phyloP scores from a whole-genome alignment of 1,139 yeast genomes.

The Geotrichum bryndzae region DNA sequence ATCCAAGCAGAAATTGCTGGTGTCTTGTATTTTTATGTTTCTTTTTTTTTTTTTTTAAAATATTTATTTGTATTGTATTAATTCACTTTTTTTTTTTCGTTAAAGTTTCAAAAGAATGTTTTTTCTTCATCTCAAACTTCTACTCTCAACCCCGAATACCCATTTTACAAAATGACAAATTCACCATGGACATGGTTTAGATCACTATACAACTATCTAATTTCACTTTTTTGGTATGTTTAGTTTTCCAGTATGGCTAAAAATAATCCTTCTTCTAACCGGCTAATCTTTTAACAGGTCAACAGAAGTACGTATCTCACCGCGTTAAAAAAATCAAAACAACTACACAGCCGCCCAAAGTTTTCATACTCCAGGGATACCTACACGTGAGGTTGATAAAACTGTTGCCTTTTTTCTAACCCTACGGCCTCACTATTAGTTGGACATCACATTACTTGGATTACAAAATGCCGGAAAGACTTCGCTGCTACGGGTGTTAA shows the following conservation, averaged over 20 bases:
- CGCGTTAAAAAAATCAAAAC: not conserved
- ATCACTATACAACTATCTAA: slow-evolving; percentile 27
- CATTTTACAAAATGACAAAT: slow-evolving; percentile 1
- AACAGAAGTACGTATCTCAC: slow-evolving; percentile 23
- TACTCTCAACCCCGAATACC: not conserved
- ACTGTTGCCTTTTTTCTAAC: not conserved
- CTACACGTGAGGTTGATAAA: not conserved
- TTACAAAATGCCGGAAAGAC: slow-evolving; percentile 41
- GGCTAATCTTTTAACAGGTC: slow-evolving; percentile 20
- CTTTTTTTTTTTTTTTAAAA: not conserved
- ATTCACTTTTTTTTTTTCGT: not conserved
- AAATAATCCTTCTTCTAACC: not conserved
- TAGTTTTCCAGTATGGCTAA: not conserved
- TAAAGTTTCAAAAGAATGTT: not conserved
- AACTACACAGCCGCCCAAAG: not conserved
- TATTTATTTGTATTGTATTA: no score
- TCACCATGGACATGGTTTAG: slow-evolving; percentile 28
- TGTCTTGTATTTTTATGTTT: not conserved
- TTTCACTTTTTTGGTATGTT: slow-evolving; percentile 31
- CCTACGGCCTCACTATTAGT: slow-evolving; percentile 18
- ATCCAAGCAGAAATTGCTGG: not conserved
- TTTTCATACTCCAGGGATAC: not conserved
- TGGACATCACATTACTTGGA: slow-evolving; percentile 37
- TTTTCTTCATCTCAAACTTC: not conserved
- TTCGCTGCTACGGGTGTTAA: slow-evolving; percentile 33